Evolutionary conservation across 257 asterid species (phyloP), one percentile per base, ranked within the genome.

Genomic region (Petunia secreta): DNA sequence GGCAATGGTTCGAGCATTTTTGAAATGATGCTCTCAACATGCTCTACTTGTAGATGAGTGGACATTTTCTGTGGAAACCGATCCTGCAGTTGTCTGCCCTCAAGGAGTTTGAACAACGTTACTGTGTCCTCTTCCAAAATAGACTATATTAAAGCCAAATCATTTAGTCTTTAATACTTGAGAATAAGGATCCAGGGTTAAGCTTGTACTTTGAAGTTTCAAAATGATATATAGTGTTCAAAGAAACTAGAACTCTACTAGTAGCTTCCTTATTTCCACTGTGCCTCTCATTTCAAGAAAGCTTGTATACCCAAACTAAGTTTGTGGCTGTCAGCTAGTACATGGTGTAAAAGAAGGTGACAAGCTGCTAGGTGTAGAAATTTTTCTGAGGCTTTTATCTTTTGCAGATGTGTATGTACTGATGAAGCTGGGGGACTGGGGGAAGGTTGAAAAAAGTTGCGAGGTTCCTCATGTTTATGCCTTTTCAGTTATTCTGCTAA

Each of bases 371-470:
- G 39, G 10, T 38, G 48, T 64, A 37, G 44, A 37, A 25, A 52
- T 52, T 63, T 63, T 63, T 63, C 69, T 37, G 43, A 11, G 71
- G 48, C 71, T 39, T 64, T 64, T 39, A 65, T 65, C 50, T 65
- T 43, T 50, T 65, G 40, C 5, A 65, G 41, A n/a, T 52, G 15
- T 55, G 34, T 14, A 65, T 14, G 36, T 65, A 65, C 36, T 40
- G 36, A 65, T 65, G 46, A 65, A 65, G 37, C 74, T 14, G 13
- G 74, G 52, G 74, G 52, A 14, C 36, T 64, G 50, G 74, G 73
- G 74, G 57, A 10, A 65, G 52, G 53, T 14, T 65, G 52, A 6
- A 39, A 40, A 65, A 40, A 65, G 0, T 3, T 14, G 16, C 6
- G 52, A 40, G 52, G 15, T 2, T 65, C 34, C 52, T 65, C 52